Percentiles rank a stretch among this genome's conserved stretches.
These are phyloP conservation scores for Galeopsis tetrahit DNA, from an alignment of 257 asterid species.

Conservation along the genomic window DNA sequence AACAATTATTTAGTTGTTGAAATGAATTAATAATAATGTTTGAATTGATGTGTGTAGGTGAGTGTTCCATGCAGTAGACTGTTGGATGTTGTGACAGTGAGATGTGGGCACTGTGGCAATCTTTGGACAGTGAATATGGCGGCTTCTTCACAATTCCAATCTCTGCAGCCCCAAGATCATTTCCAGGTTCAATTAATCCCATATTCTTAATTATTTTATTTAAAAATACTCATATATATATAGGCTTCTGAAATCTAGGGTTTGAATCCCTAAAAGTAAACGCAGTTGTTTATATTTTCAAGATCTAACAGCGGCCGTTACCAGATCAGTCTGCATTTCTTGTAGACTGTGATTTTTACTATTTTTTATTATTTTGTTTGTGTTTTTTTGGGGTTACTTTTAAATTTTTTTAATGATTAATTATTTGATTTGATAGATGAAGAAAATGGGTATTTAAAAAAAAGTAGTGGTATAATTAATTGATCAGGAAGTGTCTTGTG, in stretches of 20 bases:
- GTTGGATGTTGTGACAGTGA: slow-evolving; percentile 82
- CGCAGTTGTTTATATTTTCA: slow-evolving; percentile 14
- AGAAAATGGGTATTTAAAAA: not conserved
- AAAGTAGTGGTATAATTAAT: not conserved
- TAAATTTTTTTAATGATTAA: slow-evolving; percentile 22
- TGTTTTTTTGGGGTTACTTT: slow-evolving; percentile 7
- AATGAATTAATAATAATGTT: not conserved
- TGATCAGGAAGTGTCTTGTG: slow-evolving; percentile 52
- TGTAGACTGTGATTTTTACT: slow-evolving; percentile 13
- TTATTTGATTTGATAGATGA: slow-evolving; percentile 28
- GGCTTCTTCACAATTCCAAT: slow-evolving; percentile 84
- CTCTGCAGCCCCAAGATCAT: slow-evolving; percentile 44
- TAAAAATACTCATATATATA: not conserved
- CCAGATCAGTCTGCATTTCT: slow-evolving; percentile 18
- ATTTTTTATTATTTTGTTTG: too few species aligned
- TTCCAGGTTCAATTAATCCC: slow-evolving; percentile 42
- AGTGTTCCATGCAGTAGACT: slow-evolving; percentile 91
- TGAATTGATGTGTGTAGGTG: slow-evolving; percentile 45
- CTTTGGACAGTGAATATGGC: slow-evolving; percentile 80
- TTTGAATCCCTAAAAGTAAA: slow-evolving; percentile 39
- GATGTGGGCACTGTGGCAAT: slow-evolving; percentile 92
- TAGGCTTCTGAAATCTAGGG: slow-evolving; percentile 66
- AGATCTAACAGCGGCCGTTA: slow-evolving; percentile 54
- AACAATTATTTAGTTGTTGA: too few species aligned
- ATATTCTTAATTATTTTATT: not conserved